phyloP scores from a whole-genome alignment of 148 eudicot genomes.

The Salicornia ramosissima region DNA sequence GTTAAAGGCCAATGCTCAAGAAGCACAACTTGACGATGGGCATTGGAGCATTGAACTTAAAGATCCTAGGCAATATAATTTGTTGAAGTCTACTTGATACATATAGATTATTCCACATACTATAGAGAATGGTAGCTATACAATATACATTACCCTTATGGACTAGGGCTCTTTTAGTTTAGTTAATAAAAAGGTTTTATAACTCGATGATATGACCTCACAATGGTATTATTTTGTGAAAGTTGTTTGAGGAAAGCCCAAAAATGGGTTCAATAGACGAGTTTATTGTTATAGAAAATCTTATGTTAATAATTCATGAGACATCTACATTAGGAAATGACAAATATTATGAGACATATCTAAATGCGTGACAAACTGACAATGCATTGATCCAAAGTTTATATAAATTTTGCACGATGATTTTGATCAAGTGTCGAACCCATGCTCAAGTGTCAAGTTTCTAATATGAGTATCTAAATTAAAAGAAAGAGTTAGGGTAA shows the following conservation, averaged over 20 bases:
- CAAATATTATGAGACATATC: too few species aligned
- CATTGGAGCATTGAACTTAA: conserved; percentile 69
- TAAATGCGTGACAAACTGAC: too few species aligned
- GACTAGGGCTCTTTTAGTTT: not conserved
- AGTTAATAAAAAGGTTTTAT: not conserved
- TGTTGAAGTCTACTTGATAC: not conserved
- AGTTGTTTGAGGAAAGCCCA: not conserved
- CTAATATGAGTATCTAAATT: too few species aligned
- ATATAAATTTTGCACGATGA: too few species aligned
- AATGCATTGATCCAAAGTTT: too few species aligned
- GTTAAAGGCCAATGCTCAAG: conserved; percentile 37
- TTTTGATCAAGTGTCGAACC: too few species aligned
- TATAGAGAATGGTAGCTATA: not conserved
- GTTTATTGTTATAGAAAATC: too few species aligned
- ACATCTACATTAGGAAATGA: too few species aligned
- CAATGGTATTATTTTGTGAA: not conserved
- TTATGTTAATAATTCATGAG: too few species aligned
- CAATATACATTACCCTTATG: not conserved
- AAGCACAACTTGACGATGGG: conserved; percentile 27
- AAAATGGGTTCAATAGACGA: not conserved
- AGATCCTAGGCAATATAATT: conserved; percentile 46
- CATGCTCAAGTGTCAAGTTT: too few species aligned
- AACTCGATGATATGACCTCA: not conserved
- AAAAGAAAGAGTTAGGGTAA: too few species aligned
- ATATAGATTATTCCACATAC: not conserved